Evolutionary conservation across 208 protist species (phyloP).

Genomic region (Acanthamoeba sp.): DNA sequence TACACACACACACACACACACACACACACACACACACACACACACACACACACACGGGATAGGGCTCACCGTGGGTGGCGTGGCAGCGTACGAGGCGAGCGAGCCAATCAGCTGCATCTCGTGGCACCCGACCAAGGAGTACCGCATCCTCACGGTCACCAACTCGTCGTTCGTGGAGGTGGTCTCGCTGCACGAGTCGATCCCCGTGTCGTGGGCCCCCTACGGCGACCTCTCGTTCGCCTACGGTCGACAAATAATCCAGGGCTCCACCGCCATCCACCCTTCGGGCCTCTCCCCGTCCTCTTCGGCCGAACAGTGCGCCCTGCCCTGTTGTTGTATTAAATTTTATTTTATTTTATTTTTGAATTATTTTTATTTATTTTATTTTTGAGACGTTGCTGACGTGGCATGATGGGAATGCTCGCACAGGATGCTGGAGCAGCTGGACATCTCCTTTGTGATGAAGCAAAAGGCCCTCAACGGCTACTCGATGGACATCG

Average conservation of each 20-base stretch:
- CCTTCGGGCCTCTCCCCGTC: conserved; percentile 16
- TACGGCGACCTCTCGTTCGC: conserved; percentile 77
- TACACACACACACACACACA: background rate
- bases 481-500: conserved; percentile 78
- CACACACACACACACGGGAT: background rate
- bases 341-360: background rate
- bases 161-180: conserved; percentile 76
- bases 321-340: background rate
- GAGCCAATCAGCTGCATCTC: conserved; percentile 74
- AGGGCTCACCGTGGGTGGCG: too few relatives aligned
- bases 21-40: background rate
- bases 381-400: background rate
- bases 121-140: conserved; percentile 83
- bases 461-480: conserved; percentile 80
- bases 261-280: conserved; percentile 38
- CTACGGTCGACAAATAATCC: conserved; percentile 73
- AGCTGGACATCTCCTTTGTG: conserved; percentile 80
- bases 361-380: background rate
- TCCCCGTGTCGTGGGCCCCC: conserved; percentile 80
- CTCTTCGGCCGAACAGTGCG: conserved; percentile 26
- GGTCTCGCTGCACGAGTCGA: conserved; percentile 80
- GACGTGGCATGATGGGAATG: background rate
- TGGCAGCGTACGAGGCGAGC: conserved; percentile 58
- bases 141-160: conserved; percentile 81
- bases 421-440: conserved; percentile 73